Conservation (phyloP, 805 yeast species). For the Ogataea salicorniae region DNA sequence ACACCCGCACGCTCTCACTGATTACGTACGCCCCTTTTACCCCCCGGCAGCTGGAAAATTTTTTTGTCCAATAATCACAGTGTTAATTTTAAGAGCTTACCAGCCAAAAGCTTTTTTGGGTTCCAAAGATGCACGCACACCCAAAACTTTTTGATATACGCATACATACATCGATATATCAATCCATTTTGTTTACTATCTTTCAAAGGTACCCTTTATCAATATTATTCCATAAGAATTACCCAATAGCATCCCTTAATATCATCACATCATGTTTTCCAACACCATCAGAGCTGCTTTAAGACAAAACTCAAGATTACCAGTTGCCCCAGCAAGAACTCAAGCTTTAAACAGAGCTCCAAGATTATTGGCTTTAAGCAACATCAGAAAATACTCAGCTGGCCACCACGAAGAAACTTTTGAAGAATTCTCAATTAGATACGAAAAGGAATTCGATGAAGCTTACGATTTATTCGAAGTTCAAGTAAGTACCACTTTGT, state of each 20-base stretch:
- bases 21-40: slow-evolving; percentile 41
- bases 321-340: slow-evolving; percentile 18
- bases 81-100: slow-evolving; percentile 15
- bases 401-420: slow-evolving; percentile 88
- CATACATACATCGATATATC: too few species aligned
- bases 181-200: too few species aligned
- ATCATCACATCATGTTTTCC: slow-evolving; percentile 26
- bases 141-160: background rate
- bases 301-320: slow-evolving; percentile 30
- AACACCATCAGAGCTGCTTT: slow-evolving; percentile 31
- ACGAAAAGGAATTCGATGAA: slow-evolving; percentile 92
- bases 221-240: background rate
- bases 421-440: slow-evolving; percentile 87
- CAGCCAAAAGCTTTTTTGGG: background rate
- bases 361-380: slow-evolving; percentile 17
- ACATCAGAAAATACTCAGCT: slow-evolving; percentile 63
- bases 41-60: background rate
- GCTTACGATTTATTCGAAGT: slow-evolving; percentile 86
- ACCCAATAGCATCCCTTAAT: background rate
- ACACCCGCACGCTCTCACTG: background rate
- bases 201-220: background rate
- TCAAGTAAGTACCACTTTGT: slow-evolving; percentile 37
- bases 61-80: slow-evolving; percentile 21
- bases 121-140: background rate
- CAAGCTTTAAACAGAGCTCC: slow-evolving; percentile 14